phyloP scores from a whole-genome alignment of 2,329 filamentous ascomycete species.

The Apiospora pterosperma region DNA sequence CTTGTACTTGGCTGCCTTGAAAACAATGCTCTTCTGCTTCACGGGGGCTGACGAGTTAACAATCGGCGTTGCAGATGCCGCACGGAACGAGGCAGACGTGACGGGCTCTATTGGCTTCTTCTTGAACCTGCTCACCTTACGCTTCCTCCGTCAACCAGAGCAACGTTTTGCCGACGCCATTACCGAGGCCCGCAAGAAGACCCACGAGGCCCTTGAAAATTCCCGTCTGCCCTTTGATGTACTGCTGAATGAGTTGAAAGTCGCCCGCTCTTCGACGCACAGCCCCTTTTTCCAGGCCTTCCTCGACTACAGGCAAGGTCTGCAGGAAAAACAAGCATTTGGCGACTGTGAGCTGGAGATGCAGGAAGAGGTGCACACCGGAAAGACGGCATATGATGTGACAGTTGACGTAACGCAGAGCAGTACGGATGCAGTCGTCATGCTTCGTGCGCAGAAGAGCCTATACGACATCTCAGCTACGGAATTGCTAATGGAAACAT shows the following conservation, averaged over 20 bases:
- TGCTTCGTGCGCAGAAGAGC: slow-evolving; percentile 21
- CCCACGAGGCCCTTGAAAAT: slow-evolving; percentile 27
- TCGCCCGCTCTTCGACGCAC: slow-evolving; percentile 28
- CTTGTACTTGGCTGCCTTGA: slow-evolving; percentile 39
- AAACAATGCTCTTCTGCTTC: slow-evolving; percentile 32
- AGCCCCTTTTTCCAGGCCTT: slow-evolving; percentile 39
- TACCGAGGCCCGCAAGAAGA: slow-evolving; percentile 11
- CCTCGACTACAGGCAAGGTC: slow-evolving; percentile 24
- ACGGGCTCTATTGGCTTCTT: slow-evolving; percentile 11
- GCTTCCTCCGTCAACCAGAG: background rate
- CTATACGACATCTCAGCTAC: slow-evolving; percentile 21
- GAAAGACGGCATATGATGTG: background rate
- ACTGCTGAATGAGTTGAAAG: slow-evolving; percentile 33
- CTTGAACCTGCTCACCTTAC: background rate
- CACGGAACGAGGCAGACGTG: slow-evolving; percentile 22
- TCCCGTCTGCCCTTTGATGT: slow-evolving; percentile 37
- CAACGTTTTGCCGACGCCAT: background rate
- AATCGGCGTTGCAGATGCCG: slow-evolving; percentile 47
- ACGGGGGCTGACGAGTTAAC: slow-evolving; percentile 33
- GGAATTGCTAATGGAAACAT: slow-evolving; percentile 8
- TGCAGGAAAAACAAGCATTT: background rate
- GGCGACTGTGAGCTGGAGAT: background rate
- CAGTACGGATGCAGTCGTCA: slow-evolving; percentile 19
- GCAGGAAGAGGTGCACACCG: background rate
- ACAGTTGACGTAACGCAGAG: background rate